Evolutionary conservation across 768 basidiomycete species (phyloP), one percentile per base, ranked within the genome.

Genomic region (Lentinula guzmanii): DNA sequence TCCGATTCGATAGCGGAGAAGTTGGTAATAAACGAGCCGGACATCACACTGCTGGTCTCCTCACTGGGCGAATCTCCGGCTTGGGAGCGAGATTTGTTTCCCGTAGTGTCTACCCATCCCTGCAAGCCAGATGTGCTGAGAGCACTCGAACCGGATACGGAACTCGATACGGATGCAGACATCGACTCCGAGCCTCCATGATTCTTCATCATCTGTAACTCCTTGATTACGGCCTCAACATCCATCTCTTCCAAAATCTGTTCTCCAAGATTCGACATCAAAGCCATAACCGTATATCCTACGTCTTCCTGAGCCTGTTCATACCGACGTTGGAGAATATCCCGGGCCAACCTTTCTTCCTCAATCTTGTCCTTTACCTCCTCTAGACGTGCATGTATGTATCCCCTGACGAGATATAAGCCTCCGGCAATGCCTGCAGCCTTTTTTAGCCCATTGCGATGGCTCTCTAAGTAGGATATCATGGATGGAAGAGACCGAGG

Each of bases 281-380:
- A 78, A 0, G 88, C 85, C 69, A 89, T 83, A 52, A 89, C 76
- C 0, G 89, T 93, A 68, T 85, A 95, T 6, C 87, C 84, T 24
- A 84, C 79, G 67, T 94, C 88, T 62, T 91, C 85, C 65, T 90
- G 87, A 28, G 86, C 91, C 64, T 90, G 85, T 37, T 80, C 77
- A 70, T 93, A 95, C 39, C 93, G 79, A 51, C 85, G 77, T 56
- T 84, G 81, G 31, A 95, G 74, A 65, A 92, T 94, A 59, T 7
- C 57, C 31, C 81, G 81, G 2, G 90, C 90, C n/a, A 74, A 60
- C 46, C 80, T 75, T 53, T 88, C 85, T 65, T 82, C 76, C 65
- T 86, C 77, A 61, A 90, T 74, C 60, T 77, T 80, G 58, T 83
- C 82, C 65, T 87, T 85, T 56, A 85, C 78, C 62, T 93, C 90